Evolutionary conservation across 164 flowering plant species (phyloP).

Genomic region (Magnolia officinalis): DNA sequence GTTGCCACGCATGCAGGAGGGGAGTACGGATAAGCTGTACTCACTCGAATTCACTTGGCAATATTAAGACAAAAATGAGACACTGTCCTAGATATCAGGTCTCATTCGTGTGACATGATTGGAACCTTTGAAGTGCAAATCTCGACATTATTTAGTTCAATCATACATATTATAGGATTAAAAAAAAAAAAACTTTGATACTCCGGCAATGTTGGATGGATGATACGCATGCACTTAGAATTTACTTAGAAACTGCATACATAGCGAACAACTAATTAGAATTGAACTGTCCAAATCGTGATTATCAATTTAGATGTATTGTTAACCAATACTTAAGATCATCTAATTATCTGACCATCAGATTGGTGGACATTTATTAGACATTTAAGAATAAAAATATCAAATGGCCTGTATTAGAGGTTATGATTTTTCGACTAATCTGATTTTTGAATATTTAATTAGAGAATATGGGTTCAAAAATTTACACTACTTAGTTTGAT

Average conservation of each 20-base stretch:
- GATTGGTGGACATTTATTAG: not conserved
- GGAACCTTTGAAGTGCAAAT: constrained; percentile 29
- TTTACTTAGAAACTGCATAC: not conserved
- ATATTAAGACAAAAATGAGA: not conserved
- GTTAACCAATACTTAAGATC: not conserved
- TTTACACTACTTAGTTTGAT: not conserved
- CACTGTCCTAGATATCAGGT: not conserved
- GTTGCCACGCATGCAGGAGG: no score
- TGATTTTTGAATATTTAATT: no score
- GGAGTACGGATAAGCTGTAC: no score
- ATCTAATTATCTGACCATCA: no score
- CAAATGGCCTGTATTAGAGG: not conserved
- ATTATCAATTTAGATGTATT: no score
- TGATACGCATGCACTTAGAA: not conserved
- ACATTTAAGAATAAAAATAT: not conserved
- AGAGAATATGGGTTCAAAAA: not conserved
- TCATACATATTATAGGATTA: not conserved
- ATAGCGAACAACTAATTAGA: not conserved
- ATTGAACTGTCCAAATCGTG: not conserved
- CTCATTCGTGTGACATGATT: constrained; percentile 27
- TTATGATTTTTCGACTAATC: not conserved
- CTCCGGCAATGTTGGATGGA: not conserved
- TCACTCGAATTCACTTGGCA: no score
- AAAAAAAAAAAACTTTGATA: no score
- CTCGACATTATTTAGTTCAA: not conserved